Evolutionary conservation across 2,329 filamentous ascomycete species (phyloP).

Genomic region (Cytospora schulzeri): DNA sequence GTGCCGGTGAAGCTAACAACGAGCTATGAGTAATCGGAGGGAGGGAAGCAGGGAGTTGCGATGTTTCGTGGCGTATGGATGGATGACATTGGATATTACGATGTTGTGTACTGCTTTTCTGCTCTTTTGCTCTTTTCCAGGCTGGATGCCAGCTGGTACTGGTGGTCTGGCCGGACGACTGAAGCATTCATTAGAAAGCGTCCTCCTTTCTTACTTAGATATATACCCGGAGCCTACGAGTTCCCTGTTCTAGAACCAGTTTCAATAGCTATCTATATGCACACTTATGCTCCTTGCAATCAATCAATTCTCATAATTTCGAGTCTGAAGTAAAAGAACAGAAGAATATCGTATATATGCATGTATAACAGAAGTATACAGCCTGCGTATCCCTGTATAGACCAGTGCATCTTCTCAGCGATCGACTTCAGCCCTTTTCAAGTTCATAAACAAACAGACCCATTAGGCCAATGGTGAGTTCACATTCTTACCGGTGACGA

Average conservation of each 20-base stretch:
- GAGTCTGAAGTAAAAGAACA: neutral
- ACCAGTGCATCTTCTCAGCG: too few relatives aligned
- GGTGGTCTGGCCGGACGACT: neutral
- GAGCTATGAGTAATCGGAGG: neutral
- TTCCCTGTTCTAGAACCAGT: slow-evolving; percentile 1
- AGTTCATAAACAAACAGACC: too few relatives aligned
- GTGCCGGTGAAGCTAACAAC: neutral
- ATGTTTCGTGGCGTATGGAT: neutral
- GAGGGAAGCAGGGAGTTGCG: neutral
- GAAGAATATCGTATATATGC: neutral
- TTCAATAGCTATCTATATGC: neutral
- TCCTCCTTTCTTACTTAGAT: slow-evolving; percentile 7
- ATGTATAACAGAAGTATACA: neutral
- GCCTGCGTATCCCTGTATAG: neutral
- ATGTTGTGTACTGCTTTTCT: neutral
- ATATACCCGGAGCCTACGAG: slow-evolving; percentile 4
- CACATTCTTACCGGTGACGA: too few relatives aligned
- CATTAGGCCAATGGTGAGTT: too few relatives aligned
- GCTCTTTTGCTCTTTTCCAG: neutral
- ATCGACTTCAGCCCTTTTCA: too few relatives aligned
- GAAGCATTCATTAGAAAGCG: slow-evolving; percentile 4
- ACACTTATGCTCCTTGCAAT: neutral
- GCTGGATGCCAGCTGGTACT: slow-evolving; percentile 5
- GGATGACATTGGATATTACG: neutral
- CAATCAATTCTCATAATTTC: neutral